Base-by-base conservation (phyloP, 2,329 filamentous ascomycete species). In the Exophiala viscosa region DNA sequence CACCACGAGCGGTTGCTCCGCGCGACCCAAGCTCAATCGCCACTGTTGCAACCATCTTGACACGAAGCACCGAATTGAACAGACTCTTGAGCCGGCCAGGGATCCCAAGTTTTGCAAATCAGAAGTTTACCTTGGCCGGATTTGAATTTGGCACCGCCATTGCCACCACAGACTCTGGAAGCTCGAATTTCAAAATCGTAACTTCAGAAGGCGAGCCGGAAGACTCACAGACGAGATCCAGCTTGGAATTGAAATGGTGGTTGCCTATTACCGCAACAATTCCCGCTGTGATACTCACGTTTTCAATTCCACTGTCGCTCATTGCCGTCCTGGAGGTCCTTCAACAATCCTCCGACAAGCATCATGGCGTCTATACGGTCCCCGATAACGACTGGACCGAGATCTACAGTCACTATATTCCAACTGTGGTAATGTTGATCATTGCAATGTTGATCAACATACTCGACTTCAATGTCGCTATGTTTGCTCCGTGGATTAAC, bases 341-440 rank as follows among this genome's bases (percentile, higher is more conserved):
- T 13, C 62, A 62, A 39, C 47, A 47, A 6, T 49, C 34, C 11
- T 62, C 59, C 6, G 55, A 69, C 31, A 51, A 56, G 28, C 60
- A 64, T 35, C 36, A 60, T 32, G 67, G 67, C 2, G 59, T 69
- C 15, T 53, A 51, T 33, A 48, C 50, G 23, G 60, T 62, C 7
- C 48, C 55, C 5, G 55, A 61, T 45, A 43, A 59, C 49, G 49
- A 58, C 32, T 58, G 55, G 51, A 62, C 18, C 39, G 56, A 63
- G 2, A 59, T 65, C 11, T 61, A 67, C 23, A 64, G 62, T 13
- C 67, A 66, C 10, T 69, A 67, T 38, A 60, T 69, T 13, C 66
- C 55, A 58, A 52, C 57, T 10, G 50, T 62, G 14, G 52, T 63
- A 5, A 60, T 60, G 52, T 28, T 63, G 45, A 51, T 61, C 17